Conservation (phyloP, 2,329 filamentous ascomycete species). For the Sporothrix brunneoviolacea region DNA sequence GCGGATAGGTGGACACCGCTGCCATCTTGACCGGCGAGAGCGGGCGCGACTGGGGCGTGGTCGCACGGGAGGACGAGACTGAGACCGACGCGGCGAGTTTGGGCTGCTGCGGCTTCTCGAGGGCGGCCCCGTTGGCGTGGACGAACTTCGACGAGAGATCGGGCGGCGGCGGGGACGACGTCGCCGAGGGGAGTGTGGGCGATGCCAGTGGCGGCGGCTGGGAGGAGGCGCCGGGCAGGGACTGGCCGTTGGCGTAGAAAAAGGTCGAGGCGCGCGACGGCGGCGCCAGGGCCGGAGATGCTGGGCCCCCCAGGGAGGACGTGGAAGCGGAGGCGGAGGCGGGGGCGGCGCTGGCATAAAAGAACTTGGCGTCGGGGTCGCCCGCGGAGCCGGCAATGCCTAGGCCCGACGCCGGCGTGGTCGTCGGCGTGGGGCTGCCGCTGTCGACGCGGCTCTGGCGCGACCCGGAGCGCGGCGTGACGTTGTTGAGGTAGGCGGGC, state of each 20-base stretch:
- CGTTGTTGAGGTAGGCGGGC: slow-evolving; percentile 55
- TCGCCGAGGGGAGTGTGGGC: slow-evolving; percentile 17
- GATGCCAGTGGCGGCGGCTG: neutral
- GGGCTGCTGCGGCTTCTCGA: slow-evolving; percentile 25
- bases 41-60: slow-evolving; percentile 33
- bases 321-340: neutral
- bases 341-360: slow-evolving; percentile 74
- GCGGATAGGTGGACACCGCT: neutral
- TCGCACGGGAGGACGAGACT: neutral
- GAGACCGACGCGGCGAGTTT: neutral
- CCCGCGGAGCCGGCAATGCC: slow-evolving; percentile 24
- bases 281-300: slow-evolving; percentile 22
- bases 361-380: slow-evolving; percentile 64
- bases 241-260: slow-evolving; percentile 33
- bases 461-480: slow-evolving; percentile 72
- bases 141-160: slow-evolving; percentile 59
- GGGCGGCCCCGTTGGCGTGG: slow-evolving; percentile 57
- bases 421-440: slow-evolving; percentile 57
- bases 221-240: slow-evolving; percentile 26
- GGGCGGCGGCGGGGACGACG: neutral
- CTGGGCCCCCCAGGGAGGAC: neutral
- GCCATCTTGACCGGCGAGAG: slow-evolving; percentile 44
- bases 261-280: slow-evolving; percentile 32
- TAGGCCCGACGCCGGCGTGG: slow-evolving; percentile 49
- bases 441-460: slow-evolving; percentile 68